Evolutionary conservation across 83 land plant genomes (phyloP), one percentile per base, ranked within the genome.

Genomic region (Picea abies): DNA sequence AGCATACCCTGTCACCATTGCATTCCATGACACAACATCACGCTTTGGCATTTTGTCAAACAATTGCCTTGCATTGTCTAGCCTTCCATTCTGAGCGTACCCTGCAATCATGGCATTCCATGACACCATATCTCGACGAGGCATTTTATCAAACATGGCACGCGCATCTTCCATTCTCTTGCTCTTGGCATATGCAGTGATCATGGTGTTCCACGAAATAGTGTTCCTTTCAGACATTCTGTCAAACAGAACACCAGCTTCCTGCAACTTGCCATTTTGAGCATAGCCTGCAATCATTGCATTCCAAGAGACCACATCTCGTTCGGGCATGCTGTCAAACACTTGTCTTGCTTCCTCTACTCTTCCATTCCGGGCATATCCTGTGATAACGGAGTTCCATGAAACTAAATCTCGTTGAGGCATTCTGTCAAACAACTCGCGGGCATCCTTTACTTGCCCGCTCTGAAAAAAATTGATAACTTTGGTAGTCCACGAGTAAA

Each of bases 191-290:
- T 83, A 84, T 29, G 79, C 90, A 16, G 84, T 62, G 60, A 89
- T 89, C 80, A 87, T 66, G 10, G 83, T 26, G 25, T 85, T 84
- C 91, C 89, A 89, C 0, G 89, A 82, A 2, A 84, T 89, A 52
- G 83, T 52, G 69, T 80, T 84, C 25, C 79, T 78, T n/a, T 37
- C 16, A 5, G 82, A 77, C 82, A 90, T 75, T 85, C 78, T 83
- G 63, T 86, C 84, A 71, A 90, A 90, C 66, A 86, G 68, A 20
- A 20, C 10, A 19, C 68, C 25, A 3, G 25, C 68, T 65, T 65
- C 68, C 23, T 65, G 25, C 22, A 23, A n/a, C 26, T 23, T 65
- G 68, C 68, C 22, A 23, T 65, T 65, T 65, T 65, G 68, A 20
- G 25, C 22, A 4, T n/a, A 23, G 25, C 68, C 68, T 65, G 68